Conservation (phyloP, 352 stramenopile species). For the Phytophthora megakarya region DNA sequence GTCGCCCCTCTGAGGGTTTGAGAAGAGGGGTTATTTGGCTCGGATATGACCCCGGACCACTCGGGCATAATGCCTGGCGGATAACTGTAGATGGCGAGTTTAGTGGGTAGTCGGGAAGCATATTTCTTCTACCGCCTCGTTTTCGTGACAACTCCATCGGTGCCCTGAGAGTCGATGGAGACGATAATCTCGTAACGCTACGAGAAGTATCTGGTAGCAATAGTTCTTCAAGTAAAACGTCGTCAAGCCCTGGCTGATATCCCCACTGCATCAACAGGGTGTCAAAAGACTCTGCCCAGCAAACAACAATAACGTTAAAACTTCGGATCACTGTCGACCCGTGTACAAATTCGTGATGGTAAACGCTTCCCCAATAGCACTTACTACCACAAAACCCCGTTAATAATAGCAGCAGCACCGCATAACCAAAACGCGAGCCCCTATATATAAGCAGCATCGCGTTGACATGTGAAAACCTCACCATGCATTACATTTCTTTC, state of each 20-base stretch:
- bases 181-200: background rate
- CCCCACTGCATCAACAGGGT: slow-evolving; percentile 28
- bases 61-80: slow-evolving; percentile 50
- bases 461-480: background rate
- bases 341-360: too few species aligned
- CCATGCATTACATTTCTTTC: slow-evolving; percentile 8
- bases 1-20: slow-evolving; percentile 22
- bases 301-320: background rate
- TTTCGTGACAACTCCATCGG: slow-evolving; percentile 23
- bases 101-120: slow-evolving; percentile 37
- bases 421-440: background rate
- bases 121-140: slow-evolving; percentile 36
- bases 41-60: slow-evolving; percentile 47
- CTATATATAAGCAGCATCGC: slow-evolving; percentile 15
- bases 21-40: slow-evolving; percentile 40
- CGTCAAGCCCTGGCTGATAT: slow-evolving; percentile 22
- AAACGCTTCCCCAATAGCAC: background rate
- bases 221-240: slow-evolving; percentile 47
- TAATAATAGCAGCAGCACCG: slow-evolving; percentile 24
- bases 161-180: background rate
- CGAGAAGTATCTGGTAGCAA: slow-evolving; percentile 36
- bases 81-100: slow-evolving; percentile 43
- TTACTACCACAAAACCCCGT: background rate
- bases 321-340: background rate
- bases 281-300: background rate